These are phyloP conservation scores for Elaeis guineensis DNA, from an alignment of 176 grass and related monocot genomes.

Conservation along the genomic window DNA sequence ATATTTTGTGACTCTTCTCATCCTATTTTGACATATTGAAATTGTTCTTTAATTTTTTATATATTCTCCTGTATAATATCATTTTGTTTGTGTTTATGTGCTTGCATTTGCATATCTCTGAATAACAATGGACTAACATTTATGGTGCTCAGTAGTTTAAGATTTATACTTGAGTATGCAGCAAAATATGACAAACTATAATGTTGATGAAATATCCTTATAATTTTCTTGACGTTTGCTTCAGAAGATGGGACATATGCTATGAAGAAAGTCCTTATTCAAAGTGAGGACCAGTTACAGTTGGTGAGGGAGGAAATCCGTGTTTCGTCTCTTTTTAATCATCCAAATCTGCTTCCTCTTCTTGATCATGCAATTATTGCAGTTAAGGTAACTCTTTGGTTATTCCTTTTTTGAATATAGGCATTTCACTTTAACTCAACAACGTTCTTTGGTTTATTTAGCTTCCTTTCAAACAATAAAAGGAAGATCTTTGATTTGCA, in stretches of 20 bases:
- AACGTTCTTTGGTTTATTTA: neutral
- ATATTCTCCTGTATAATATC: no score
- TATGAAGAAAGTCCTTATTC: conserved; percentile 88
- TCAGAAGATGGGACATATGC: conserved; percentile 80
- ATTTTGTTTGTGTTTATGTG: no score
- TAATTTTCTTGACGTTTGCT: conserved; percentile 6
- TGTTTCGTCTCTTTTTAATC: conserved; percentile 67
- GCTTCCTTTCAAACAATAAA: neutral
- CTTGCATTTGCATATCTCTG: no score
- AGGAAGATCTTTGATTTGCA: no score
- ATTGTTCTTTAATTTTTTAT: no score
- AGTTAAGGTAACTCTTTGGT: conserved; percentile 45
- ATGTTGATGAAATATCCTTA: neutral
- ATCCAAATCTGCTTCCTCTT: conserved; percentile 78
- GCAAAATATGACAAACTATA: neutral
- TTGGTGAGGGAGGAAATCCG: conserved; percentile 90
- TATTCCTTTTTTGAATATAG: no score
- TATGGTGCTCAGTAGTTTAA: no score
- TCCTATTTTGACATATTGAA: no score
- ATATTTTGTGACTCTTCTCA: no score
- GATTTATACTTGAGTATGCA: no score
- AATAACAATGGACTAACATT: no score
- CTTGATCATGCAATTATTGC: conserved; percentile 78
- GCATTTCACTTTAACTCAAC: no score
- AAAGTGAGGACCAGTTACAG: conserved; percentile 83